Evolutionary conservation across 768 basidiomycete species (phyloP).

Genomic region (Tulasnella sp.): DNA sequence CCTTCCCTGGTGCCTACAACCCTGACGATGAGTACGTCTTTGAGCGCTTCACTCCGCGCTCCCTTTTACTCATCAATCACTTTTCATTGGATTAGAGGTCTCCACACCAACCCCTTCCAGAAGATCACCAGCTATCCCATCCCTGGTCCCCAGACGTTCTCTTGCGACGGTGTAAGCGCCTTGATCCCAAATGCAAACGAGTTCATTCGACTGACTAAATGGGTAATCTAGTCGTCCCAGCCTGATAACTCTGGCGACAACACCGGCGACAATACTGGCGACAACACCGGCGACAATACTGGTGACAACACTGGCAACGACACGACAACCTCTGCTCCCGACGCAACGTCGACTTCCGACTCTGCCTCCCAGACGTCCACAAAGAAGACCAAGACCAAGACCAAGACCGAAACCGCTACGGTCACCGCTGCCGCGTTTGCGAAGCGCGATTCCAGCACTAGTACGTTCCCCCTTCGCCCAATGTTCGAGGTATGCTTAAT

Average conservation of each 20-base stretch:
- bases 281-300: not conserved
- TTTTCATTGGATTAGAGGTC: not conserved
- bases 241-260: not conserved
- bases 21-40: not conserved
- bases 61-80: not conserved
- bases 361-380: not conserved
- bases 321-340: not conserved
- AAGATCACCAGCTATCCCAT: slow-evolving; percentile 13
- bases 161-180: slow-evolving; percentile 21
- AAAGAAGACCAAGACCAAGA: not conserved
- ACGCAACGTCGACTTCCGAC: not conserved
- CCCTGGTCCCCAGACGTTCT: slow-evolving; percentile 1
- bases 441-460: not conserved
- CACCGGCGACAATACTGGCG: not conserved
- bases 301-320: too few species aligned
- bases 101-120: not conserved
- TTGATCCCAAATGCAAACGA: slow-evolving; percentile 10
- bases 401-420: not conserved
- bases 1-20: slow-evolving; percentile 33
- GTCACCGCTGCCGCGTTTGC: not conserved
- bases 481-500: not conserved
- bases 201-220: not conserved
- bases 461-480: not conserved
- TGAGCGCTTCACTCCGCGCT: not conserved
- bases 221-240: not conserved